phyloP scores from a whole-genome alignment of 352 stramenopile species.

The Globisporangium cystogenes region DNA sequence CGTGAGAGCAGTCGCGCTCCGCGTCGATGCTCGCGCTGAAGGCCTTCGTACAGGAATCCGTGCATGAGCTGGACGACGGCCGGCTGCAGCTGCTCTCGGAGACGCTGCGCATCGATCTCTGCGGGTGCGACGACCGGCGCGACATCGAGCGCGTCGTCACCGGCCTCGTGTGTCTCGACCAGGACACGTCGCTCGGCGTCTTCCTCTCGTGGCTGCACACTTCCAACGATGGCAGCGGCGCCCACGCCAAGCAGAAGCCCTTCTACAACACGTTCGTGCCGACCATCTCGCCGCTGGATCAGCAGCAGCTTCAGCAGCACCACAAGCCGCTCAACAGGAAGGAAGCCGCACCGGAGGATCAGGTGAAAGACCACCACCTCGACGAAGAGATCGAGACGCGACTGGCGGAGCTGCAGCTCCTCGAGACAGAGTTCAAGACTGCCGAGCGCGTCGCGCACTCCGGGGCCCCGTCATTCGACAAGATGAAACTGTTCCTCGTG shows the following conservation, averaged over 20 bases:
- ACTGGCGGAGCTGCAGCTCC: conserved; percentile 29
- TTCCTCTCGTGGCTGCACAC: conserved; percentile 65
- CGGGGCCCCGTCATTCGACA: conserved; percentile 60
- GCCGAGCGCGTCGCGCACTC: conserved; percentile 52
- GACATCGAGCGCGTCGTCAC: conserved; percentile 62
- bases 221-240: conserved; percentile 18
- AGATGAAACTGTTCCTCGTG: conserved; percentile 68
- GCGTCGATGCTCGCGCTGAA: conserved; percentile 52
- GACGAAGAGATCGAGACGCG: conserved; percentile 43
- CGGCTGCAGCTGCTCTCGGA: conserved; percentile 44
- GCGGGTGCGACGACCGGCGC: conserved; percentile 42
- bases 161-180: conserved; percentile 59
- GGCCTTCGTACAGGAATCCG: conserved; percentile 55
- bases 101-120: conserved; percentile 57
- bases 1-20: too few species aligned
- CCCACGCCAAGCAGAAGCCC: conserved; percentile 23
- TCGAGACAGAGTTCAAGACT: conserved; percentile 59
- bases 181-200: conserved; percentile 63
- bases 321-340: not conserved
- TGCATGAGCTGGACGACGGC: conserved; percentile 36
- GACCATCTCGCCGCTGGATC: conserved; percentile 20
- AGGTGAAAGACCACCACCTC: conserved; percentile 50
- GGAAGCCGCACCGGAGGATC: conserved; percentile 10
- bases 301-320: not conserved
- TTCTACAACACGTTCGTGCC: conserved; percentile 72